Base-by-base conservation (phyloP, 768 basidiomycete species). In the Daedaleopsis nitida region DNA sequence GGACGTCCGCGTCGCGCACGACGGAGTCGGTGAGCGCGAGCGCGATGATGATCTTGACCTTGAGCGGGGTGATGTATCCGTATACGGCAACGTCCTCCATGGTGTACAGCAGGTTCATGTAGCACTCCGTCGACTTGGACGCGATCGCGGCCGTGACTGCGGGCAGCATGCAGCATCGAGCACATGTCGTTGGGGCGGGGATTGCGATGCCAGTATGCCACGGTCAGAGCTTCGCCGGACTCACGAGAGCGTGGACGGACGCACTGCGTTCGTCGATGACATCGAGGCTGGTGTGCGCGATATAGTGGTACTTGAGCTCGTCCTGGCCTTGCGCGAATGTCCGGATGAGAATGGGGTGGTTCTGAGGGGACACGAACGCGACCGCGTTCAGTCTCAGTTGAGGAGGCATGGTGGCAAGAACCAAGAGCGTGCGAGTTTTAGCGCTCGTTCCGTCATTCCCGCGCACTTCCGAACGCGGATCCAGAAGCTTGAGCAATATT, bases 81-180 rank as follows among this genome's bases (percentile, higher is more conserved):
- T 96, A 96, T 42, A 94, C 91, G 2, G 92, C 93, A 52, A 92
- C 89, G 66, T 96, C 94, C 74, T 96, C 94, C 81, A 96, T 89
- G n/a, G 88, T 83, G 72, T 92, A 94, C 24, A 96, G 75, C 57
- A 96, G 78, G 6, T 93, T 94, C 39, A 94, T 81, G 70, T 95
- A 96, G 70, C 89, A 88, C 37, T 96, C 93, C 5, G 78, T 79
- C 4, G 83, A 76, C 73, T 92, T 93, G 32, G 76, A 67, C 16
- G 75, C 69, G 3, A 79, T 79, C 17, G 80, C 81, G 61, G 80
- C 67, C 50, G 67, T 60, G 27, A 65, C 77, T 70, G 52, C 32
- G 45, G 42, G 51, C 35, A 51, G n/a, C n/a, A n/a, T n/a, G n/a
- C n/a, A n/a, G n/a, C n/a, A n/a, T n/a, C n/a, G n/a, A n/a, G n/a